Base-by-base conservation (phyloP, 352 stramenopile genomes). In the Phytophthora pistaciae region DNA sequence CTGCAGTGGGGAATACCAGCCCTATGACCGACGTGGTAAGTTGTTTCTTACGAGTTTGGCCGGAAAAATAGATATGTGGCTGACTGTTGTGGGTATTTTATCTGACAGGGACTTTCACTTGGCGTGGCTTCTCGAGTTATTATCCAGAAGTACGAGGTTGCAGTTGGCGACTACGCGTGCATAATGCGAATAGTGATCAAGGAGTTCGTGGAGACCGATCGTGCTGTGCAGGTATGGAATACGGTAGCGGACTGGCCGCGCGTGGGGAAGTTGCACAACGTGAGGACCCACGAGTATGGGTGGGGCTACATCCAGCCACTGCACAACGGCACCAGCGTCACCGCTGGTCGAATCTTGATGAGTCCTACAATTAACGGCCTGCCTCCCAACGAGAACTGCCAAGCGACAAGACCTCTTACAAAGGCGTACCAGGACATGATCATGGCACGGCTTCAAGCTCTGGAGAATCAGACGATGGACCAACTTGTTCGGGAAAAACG, bases 211-310 rank as follows among this genome's bases (percentile, higher is more conserved):
- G 60, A 67, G 42, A 18, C 31, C 5, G 52, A 56, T 21, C 50
- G 50, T 18, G n/a, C 16, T 18, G 50, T 67, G 13, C 44, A 67
- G 18, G 50, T 67, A 16, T 67, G 60, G 60, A 56, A 60, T 38
- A 44, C 29, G 18, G 14, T 67, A 11, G 38, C 31, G 3, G 60
- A 67, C n/a, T 67, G 60, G 60, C 25, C 50, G 6, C 11, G n/a
- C 5, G n/a, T 11, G 6, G 60, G 38, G 18, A 23, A 38, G 13
- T 8, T 27, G 5, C 18, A 23, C 36, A 56, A 40, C 13, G 33
- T 67, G 25, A 29, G 60, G 42, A 67, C 60, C 5, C 38, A 27
- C 1, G 60, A 67, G 25, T 46, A 55, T 23, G 60, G 60, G 5
- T 67, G 60, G 60, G 20, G 60, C 5, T 56, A 31, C 52, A 46